These are phyloP conservation scores for Discostella stelligeroides DNA, from an alignment of 108 stramenopile species.

Conservation along the genomic window DNA sequence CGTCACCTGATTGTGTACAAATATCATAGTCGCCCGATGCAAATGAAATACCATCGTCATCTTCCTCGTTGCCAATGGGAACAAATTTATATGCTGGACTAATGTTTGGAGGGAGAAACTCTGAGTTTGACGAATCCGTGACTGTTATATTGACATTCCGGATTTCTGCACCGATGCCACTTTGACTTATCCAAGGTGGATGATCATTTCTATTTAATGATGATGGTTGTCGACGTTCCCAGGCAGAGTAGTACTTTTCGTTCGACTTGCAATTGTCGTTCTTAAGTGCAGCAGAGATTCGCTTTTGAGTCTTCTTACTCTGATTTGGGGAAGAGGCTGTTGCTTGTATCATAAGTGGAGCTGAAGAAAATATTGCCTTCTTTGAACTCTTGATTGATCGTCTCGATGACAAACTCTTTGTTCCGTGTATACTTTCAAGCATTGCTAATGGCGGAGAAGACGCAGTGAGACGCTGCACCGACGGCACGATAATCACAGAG, in stretches of 20 bases:
- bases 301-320: constrained; percentile 15
- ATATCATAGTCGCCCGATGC: constrained; percentile 20
- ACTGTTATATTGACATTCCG: neutral
- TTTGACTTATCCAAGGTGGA: neutral
- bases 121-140: constrained; percentile 4
- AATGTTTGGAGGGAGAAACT: constrained; percentile 8
- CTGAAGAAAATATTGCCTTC: constrained; percentile 1
- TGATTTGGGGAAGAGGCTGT: constrained; percentile 13
- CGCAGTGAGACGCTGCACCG: constrained; percentile 6
- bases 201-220: neutral
- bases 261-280: neutral
- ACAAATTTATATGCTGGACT: constrained; percentile 18
- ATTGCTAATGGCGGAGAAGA: constrained; percentile 18
- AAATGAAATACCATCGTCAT: constrained; percentile 9
- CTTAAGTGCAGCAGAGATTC: constrained; percentile 2
- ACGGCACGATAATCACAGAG: constrained; percentile 6
- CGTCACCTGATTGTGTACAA: constrained; percentile 1
- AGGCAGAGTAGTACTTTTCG: constrained; percentile 14
- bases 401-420: neutral
- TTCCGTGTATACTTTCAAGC: constrained; percentile 2
- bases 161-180: neutral
- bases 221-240: constrained; percentile 13
- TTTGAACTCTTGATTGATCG: neutral
- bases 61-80: constrained; percentile 15
- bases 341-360: neutral